Percentiles rank a stretch among this genome's conserved stretches.
phyloP scores from a whole-genome alignment of 1,284 basidiomycete species.

The Leccinum ponderosum region DNA sequence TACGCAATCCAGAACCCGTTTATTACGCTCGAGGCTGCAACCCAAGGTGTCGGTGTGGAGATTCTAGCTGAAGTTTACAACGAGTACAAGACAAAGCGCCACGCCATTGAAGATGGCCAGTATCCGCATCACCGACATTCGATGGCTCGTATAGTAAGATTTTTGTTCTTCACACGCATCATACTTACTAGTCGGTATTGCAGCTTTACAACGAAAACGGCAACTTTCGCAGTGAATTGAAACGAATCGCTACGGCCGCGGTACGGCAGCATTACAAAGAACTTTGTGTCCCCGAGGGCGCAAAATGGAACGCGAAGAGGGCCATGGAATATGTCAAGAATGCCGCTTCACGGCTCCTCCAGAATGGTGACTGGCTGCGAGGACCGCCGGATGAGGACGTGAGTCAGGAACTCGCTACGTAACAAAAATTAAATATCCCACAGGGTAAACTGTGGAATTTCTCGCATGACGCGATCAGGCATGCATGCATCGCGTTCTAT shows the following conservation, averaged over 20 bases:
- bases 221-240: background rate
- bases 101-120: background rate
- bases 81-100: background rate
- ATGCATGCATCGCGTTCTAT: background rate
- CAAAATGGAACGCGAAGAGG: background rate
- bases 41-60: background rate
- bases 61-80: background rate
- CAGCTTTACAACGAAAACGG: background rate
- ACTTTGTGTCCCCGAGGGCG: background rate
- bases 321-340: background rate
- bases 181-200: background rate
- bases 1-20: background rate
- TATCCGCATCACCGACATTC: background rate
- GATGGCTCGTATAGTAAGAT: background rate
- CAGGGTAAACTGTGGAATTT: background rate
- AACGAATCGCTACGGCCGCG: background rate
- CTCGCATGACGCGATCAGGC: background rate
- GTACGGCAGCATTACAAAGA: background rate
- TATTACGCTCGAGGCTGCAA: background rate
- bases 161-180: background rate
- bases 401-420: background rate
- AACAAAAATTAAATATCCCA: background rate
- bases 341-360: background rate
- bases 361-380: background rate
- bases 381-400: background rate